phyloP scores from a whole-genome alignment of 805 yeast genomes.

The Candida railenensis region DNA sequence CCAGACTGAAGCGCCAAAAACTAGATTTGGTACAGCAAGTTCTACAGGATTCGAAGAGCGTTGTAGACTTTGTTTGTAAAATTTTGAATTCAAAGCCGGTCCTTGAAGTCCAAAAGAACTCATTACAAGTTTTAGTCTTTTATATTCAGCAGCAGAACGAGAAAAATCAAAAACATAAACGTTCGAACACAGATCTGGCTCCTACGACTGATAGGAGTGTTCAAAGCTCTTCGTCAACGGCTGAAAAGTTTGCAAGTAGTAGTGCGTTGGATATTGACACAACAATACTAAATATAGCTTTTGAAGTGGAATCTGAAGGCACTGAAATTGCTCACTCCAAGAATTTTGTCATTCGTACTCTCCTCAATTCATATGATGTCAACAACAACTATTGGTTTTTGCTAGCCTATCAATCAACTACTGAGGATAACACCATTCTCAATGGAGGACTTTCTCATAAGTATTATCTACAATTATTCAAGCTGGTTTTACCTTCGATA shows the following conservation, averaged over 20 bases:
- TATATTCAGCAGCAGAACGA: conserved; percentile 11
- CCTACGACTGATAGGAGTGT: background rate
- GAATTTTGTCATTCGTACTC: conserved; percentile 13
- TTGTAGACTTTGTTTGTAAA: conserved; percentile 10
- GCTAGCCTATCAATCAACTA: conserved; percentile 16
- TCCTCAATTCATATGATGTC: conserved; percentile 10
- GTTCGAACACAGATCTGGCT: background rate
- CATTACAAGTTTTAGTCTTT: conserved; percentile 18
- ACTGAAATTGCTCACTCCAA: conserved; percentile 6
- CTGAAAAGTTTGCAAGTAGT: background rate
- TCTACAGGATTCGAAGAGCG: conserved; percentile 17
- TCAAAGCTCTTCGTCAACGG: background rate
- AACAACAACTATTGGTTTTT: conserved; percentile 23
- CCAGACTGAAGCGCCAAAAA: conserved; percentile 27
- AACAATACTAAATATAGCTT: conserved; percentile 6
- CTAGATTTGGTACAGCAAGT: conserved; percentile 18
- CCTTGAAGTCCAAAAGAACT: conserved; percentile 12
- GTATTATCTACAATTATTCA: conserved; percentile 23
- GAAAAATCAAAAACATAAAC: background rate
- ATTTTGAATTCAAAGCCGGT: conserved; percentile 2
- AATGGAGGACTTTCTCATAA: background rate
- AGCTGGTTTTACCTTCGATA: conserved; percentile 22
- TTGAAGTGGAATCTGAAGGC: conserved; percentile 10
- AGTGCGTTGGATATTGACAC: conserved; percentile 4
- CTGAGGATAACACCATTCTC: conserved; percentile 6